Conservation (phyloP, 495 filamentous ascomycete species). For the Neurospora pannonica region DNA sequence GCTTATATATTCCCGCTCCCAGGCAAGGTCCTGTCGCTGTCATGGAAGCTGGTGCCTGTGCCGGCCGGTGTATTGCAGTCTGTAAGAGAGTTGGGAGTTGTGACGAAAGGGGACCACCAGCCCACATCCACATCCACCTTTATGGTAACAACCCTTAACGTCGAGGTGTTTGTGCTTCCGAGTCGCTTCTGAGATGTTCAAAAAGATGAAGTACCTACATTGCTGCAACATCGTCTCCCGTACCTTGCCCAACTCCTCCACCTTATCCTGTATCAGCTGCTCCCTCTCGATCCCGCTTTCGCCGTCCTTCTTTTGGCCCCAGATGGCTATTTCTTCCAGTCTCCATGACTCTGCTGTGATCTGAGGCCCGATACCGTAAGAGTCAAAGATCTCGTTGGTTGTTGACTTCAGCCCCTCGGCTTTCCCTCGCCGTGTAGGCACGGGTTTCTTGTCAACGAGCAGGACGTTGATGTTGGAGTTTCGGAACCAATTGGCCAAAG, state of each 20-base stretch:
- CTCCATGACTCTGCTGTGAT: constrained; percentile 12
- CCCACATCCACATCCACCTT: too few relatives aligned
- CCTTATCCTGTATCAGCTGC: constrained; percentile 10
- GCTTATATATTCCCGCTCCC: too few relatives aligned
- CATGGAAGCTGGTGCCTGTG: too few relatives aligned
- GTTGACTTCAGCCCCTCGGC: constrained; percentile 14
- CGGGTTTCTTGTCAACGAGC: constrained; percentile 10
- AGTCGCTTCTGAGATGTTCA: too few relatives aligned
- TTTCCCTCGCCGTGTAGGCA: constrained; percentile 5
- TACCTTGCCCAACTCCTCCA: constrained; percentile 7
- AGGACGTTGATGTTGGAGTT: constrained; percentile 6
- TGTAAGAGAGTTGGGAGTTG: too few relatives aligned
- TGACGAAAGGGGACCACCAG: too few relatives aligned
- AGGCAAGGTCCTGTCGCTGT: too few relatives aligned
- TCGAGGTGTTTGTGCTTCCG: too few relatives aligned
- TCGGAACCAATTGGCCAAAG: constrained; percentile 12
- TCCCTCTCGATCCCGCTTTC: constrained; percentile 9
- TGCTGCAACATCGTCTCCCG: constrained; percentile 11
- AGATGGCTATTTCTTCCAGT: constrained; percentile 12
- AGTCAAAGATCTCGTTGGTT: constrained; percentile 13
- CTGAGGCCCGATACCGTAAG: constrained; percentile 9
- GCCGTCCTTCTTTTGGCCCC: constrained; percentile 5
- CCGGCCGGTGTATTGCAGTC: too few relatives aligned
- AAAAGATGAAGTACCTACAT: too few relatives aligned
- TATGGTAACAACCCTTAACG: too few relatives aligned